Base-by-base conservation (phyloP, 192 early-diverging fungal genomes). In the Rhizophagus sp. region DNA sequence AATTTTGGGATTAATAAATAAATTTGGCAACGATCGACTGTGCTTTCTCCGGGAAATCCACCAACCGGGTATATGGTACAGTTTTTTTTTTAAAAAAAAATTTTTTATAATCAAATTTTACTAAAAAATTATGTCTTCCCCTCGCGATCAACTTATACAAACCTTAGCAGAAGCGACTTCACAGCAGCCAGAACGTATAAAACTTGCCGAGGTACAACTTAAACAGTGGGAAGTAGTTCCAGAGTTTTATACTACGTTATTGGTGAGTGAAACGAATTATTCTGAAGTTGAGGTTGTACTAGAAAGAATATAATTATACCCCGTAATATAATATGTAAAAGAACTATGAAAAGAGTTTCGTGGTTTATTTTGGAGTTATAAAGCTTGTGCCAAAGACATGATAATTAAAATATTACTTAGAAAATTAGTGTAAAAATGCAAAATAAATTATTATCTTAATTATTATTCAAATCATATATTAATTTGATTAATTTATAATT, bases 221-320 rank as follows among this genome's bases (percentile, higher is more conserved):
- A 87, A 90, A 69, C 83, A 89, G 34, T 94, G 93, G 92, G 94
- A 95, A 76, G 86, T 86, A n/a, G 83, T 85, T 17, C 91, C 91
- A 17, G 88, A 89, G 36, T 96, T 94, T 81, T 89, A 94, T 81
- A 84, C 88, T 5, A 90, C 90, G 3, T 85, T 94, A 50, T 92
- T 93, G 84, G 89, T 94, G 79, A 76, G 74, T 72, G 41, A 44
- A 44, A 44, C 7, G 8, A 1, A 12, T 47, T 12, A 12, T 47
- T 47, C 11, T 41, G 7, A 41, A 41, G 39, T 8, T 7, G 39
- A 41, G 39, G 39, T 41, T 41, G 39, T 41, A 41, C 39, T 41
- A 41, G 39, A 41, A 47, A 47, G 44, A 47, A 47, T 2, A 47
- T 47, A 47, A 47, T 44, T 44, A 10, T 47, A 2, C 0, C 44